Conservation (phyloP, 768 basidiomycete species). For the Auricularia cornea region DNA sequence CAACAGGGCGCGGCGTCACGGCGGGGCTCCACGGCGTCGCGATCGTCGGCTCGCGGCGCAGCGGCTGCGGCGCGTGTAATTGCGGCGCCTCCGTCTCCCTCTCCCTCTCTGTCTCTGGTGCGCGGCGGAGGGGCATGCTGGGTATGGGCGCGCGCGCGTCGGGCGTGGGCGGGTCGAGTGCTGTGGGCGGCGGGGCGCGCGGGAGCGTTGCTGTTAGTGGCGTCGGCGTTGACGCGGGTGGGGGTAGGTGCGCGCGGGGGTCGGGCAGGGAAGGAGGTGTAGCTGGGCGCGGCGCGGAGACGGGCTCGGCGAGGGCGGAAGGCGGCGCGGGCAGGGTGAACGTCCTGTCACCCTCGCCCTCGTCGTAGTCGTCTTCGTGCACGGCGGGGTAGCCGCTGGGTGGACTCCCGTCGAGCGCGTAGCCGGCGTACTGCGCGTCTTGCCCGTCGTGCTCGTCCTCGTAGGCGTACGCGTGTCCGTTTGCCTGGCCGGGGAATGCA, state of each 20-base stretch:
- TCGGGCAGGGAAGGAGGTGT: background rate
- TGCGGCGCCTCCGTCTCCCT: background rate
- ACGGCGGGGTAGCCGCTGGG: background rate
- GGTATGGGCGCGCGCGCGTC: background rate
- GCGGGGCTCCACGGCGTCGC: background rate
- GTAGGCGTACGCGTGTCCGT: background rate
- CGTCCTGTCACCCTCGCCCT: background rate
- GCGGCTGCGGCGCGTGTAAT: background rate
- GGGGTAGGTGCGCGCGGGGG: background rate
- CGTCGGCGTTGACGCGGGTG: background rate
- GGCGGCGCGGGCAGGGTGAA: background rate
- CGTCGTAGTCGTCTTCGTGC: background rate
- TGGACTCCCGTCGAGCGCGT: background rate
- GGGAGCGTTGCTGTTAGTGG: background rate
- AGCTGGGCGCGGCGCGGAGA: background rate
- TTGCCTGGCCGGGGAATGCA: no score
- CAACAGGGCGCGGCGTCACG: background rate
- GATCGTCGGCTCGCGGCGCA: background rate
- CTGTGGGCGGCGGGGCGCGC: background rate
- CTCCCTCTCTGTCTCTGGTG: background rate
- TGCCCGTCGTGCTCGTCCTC: background rate
- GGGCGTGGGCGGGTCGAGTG: background rate
- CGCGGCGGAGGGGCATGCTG: background rate
- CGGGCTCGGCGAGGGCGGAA: background rate
- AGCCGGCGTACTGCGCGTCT: background rate